Base-by-base conservation (phyloP, 768 basidiomycete species). In the Phylloporus sp. region DNA sequence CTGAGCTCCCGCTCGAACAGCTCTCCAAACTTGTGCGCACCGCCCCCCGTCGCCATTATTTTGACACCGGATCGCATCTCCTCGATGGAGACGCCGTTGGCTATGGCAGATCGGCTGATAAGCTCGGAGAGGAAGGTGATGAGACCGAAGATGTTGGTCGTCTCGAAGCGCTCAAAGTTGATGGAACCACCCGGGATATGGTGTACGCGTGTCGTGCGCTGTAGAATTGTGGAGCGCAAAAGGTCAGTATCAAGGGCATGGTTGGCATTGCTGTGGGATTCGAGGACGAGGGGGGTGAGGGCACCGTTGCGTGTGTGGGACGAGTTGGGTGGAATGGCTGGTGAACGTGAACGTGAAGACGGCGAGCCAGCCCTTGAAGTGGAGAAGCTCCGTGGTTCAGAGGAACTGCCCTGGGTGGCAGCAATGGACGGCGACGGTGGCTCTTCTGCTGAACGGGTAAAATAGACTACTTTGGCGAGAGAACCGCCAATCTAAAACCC, bases 21-120 rank as follows among this genome's bases (percentile, higher is more conserved):
- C 61, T 90, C 87, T 69, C 95, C 86, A 73, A 95, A 98, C 64
- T 82, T 85, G 77, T 97, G 93, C 36, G 95, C 95, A 32, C 97
- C 97, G 16, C 97, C 97, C 16, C 97, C 97, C 0, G 97, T 99
- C 6, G 95, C 95, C 84, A 97, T 89, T 61, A 99, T 93, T 75
- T 95, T 93, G 61, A 99, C 94, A 34, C 88, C 85, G 49, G 80
- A 76, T 59, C 88, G 83, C 95, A 98, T 98, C 63, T 91, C 86
- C 54, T 85, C 88, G 58, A 95, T 82, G 5, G 88, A 79, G 26
- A 98, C 95, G 18, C 83, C 80, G 63, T 99, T 97, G 9, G 88
- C 80, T 40, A 77, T 66, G 26, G 97, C 95, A 28, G 92, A 95
- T 16, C 86, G 84, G 54, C 84, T 78, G 59, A 99, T 95, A 47